Evolutionary conservation across 1,284 basidiomycete genomes (phyloP), one percentile per base, ranked within the genome.

Genomic region (Ceratobasidium sp.): DNA sequence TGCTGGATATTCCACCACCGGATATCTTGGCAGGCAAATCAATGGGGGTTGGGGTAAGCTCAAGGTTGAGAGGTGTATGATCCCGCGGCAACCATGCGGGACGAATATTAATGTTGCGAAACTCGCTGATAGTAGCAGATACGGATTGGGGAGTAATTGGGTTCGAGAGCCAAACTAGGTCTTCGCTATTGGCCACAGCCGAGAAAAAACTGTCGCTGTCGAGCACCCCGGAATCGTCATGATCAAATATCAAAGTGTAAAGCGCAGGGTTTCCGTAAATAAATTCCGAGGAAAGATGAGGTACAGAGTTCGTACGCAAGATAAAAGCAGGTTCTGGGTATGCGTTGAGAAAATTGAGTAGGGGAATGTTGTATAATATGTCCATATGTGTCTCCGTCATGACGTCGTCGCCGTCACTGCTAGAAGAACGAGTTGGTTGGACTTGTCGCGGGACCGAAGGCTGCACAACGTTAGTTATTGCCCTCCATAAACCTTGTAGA

Each of bases 271-370:
- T 74, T 53, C 58, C 71, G 47, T 64, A 74, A 10, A 54, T 51
- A 63, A 74, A 54, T 4, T 51, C 60, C 13, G 60, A 23, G 20
- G 58, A 39, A 10, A 33, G n/a, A 15, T 64, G 60, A 23, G 60
- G 58, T 13, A 23, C 17, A 3, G 71, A 45, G 26, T 28, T 64
- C 15, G 33, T 47, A 28, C 56, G 35, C 3, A 73, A 33, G 20
- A 64, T 54, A 35, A 74, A 74, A 10, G 71, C 71, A 35, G 71
- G 71, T 31, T 64, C 71, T n/a, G 71, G 45, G 28, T 63, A 74
- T 33, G 60, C 71, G 11, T 74, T 60, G 15, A 74, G 60, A 23
- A 74, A 74, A 33, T 37, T 26, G 3, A 73, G 4, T 8, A 73
- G 58, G 2, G 69, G 42, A 7, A 63, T 35, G 20, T 23, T 53